A percentile compares a stretch with the other conserved stretches of the same genome.
Conservation (phyloP, 2,329 filamentous ascomycete genomes). For the Zelopaecilomyces penicillatus region DNA sequence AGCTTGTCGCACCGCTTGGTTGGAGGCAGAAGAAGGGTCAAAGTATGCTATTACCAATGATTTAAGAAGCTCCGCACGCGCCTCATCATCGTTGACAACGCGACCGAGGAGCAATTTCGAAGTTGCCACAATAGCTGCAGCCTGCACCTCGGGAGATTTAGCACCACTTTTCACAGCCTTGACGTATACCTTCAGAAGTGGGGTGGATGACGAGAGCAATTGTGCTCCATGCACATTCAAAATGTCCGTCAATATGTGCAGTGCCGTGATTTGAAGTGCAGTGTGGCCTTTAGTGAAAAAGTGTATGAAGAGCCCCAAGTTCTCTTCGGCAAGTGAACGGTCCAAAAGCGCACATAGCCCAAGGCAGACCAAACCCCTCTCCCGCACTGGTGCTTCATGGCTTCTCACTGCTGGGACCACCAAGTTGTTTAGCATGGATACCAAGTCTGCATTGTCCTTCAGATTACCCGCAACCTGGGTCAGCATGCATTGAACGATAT, state of each 20-base stretch:
- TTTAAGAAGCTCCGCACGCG: constrained; percentile 68
- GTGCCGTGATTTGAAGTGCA: constrained; percentile 75
- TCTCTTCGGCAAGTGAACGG: constrained; percentile 84
- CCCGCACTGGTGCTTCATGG: constrained; percentile 85
- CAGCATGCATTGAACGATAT: constrained; percentile 96
- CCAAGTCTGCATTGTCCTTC: constrained; percentile 83
- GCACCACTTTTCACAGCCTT: constrained; percentile 68
- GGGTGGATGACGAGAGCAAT: constrained; percentile 57
- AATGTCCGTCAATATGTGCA: constrained; percentile 91
- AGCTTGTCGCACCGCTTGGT: constrained; percentile 76
- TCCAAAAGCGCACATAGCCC: constrained; percentile 88
- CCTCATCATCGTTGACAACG: constrained; percentile 62
- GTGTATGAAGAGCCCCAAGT: constrained; percentile 86
- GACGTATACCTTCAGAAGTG: constrained; percentile 76
- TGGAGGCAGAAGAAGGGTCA: constrained; percentile 69
- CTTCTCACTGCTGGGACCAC: constrained; percentile 91
- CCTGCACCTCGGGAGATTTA: constrained; percentile 65
- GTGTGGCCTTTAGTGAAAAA: constrained; percentile 93
- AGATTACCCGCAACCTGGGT: constrained; percentile 83
- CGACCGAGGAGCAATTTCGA: constrained; percentile 80
- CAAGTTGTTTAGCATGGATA: constrained; percentile 95
- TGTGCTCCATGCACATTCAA: constrained; percentile 80
- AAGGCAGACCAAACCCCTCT: constrained; percentile 80
- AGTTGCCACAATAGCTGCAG: constrained; percentile 70
- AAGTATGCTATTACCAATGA: constrained; percentile 83